phyloP scores from a whole-genome alignment of 2,329 filamentous ascomycete genomes.

The Colletotrichum gigasporum region DNA sequence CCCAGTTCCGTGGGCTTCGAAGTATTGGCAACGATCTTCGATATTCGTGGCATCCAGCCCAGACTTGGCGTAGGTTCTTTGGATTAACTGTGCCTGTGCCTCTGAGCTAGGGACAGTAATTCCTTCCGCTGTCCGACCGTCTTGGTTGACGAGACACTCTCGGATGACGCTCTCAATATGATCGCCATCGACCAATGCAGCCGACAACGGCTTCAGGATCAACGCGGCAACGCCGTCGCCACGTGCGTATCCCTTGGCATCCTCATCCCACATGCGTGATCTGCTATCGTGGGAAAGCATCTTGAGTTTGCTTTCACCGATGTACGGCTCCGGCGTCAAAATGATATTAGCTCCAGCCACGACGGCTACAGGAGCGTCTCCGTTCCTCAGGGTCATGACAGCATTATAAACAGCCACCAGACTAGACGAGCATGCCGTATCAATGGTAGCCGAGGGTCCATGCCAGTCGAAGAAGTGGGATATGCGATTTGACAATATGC shows the following conservation, averaged over 20 bases:
- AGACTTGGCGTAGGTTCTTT: conserved; percentile 36
- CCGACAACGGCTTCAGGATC: conserved; percentile 54
- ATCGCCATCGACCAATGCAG: conserved; percentile 48
- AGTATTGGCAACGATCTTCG: conserved; percentile 23
- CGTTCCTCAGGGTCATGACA: conserved; percentile 43
- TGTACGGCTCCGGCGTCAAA: conserved; percentile 3
- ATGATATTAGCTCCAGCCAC: conserved; percentile 40
- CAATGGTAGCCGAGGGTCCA: conserved; percentile 51
- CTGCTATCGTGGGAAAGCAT: conserved; percentile 34
- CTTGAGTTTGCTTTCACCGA: conserved; percentile 31
- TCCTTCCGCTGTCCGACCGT: conserved; percentile 31
- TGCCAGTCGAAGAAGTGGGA: conserved; percentile 51
- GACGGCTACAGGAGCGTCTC: conserved; percentile 41
- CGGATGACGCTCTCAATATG: conserved; percentile 37
- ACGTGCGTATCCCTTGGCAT: conserved; percentile 60
- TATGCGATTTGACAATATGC: conserved; percentile 49
- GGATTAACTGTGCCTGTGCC: conserved; percentile 40
- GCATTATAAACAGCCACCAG: conserved; percentile 52
- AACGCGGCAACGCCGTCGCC: conserved; percentile 60
- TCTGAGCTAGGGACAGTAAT: conserved; percentile 47
- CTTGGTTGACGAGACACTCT: conserved; percentile 35
- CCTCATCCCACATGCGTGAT: conserved; percentile 51
- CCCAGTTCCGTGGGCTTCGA: conserved; percentile 51
- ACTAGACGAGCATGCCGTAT: conserved; percentile 57
- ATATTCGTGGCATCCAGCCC: conserved; percentile 24